phyloP scores from a whole-genome alignment of 1,284 basidiomycete species.

The Boletus hoseneyae region DNA sequence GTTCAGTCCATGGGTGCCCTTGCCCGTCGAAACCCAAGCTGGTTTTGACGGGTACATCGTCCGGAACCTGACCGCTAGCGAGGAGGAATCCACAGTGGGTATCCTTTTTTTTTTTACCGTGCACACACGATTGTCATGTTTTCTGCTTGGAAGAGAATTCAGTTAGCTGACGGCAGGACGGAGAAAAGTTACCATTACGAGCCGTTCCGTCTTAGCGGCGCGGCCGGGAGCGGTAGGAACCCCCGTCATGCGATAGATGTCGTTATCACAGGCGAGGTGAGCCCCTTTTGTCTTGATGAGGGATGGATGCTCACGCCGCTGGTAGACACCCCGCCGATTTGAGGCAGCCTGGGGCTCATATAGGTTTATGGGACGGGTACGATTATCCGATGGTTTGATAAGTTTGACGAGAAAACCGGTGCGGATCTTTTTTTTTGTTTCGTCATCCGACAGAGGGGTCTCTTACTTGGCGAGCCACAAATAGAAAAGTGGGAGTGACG shows the following conservation, averaged over 20 bases:
- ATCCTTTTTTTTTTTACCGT: neutral
- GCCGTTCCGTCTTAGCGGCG: constrained; percentile 31
- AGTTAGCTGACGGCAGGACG: constrained; percentile 31
- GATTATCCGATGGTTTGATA: constrained; percentile 49
- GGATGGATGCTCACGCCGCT: constrained; percentile 24
- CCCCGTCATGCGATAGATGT: constrained; percentile 34
- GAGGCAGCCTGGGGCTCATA: constrained; percentile 37
- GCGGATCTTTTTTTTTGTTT: constrained; percentile 9
- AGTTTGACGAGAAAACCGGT: constrained; percentile 38
- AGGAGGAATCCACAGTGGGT: constrained; percentile 28
- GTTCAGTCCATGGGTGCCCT: constrained; percentile 32
- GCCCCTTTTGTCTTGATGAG: constrained; percentile 18
- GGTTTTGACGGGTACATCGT: constrained; percentile 29
- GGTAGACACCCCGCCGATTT: constrained; percentile 31
- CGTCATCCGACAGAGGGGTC: neutral
- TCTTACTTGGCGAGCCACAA: constrained; percentile 1
- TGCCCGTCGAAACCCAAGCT: constrained; percentile 24
- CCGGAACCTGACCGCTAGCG: constrained; percentile 21
- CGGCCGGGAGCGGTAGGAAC: constrained; percentile 25
- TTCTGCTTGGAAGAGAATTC: constrained; percentile 19
- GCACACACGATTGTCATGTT: constrained; percentile 25
- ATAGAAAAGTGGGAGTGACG: constrained; percentile 28
- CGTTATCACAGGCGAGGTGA: constrained; percentile 36
- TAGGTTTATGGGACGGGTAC: constrained; percentile 46
- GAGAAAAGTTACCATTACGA: constrained; percentile 31